phyloP scores from a whole-genome alignment of 495 filamentous ascomycete species.

The Rhypophila decipiens region DNA sequence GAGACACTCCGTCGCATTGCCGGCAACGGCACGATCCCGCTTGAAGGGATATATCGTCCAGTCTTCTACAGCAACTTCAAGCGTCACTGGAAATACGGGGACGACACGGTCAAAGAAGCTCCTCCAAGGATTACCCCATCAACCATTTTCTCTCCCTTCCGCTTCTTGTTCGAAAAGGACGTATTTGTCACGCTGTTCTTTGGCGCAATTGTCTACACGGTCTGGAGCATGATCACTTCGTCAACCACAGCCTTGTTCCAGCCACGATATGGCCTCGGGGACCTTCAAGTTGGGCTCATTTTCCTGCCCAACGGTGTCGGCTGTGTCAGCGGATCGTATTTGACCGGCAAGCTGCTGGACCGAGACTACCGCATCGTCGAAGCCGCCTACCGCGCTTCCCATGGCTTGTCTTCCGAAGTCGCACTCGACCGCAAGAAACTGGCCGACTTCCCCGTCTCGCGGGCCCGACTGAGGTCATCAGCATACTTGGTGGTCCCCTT shows the following conservation, averaged over 20 bases:
- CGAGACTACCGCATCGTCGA: slow-evolving; percentile 21
- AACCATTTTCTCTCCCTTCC: slow-evolving; percentile 49
- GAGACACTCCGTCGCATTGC: slow-evolving; percentile 62
- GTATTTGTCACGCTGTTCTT: slow-evolving; percentile 50
- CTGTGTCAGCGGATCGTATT: slow-evolving; percentile 16
- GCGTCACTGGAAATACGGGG: slow-evolving; percentile 7
- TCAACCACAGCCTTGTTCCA: slow-evolving; percentile 34
- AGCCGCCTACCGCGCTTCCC: slow-evolving; percentile 25
- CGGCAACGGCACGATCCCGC: slow-evolving; percentile 48
- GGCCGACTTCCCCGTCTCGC: slow-evolving; percentile 56
- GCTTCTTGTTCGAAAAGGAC: slow-evolving; percentile 56
- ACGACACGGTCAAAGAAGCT: slow-evolving; percentile 9
- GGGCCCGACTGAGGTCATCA: slow-evolving; percentile 42
- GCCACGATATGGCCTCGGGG: slow-evolving; percentile 37
- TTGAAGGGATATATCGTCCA: slow-evolving; percentile 25
- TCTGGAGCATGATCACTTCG: slow-evolving; percentile 27
- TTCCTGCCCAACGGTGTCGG: slow-evolving; percentile 26
- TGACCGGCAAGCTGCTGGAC: slow-evolving; percentile 20
- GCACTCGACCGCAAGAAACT: slow-evolving; percentile 45
- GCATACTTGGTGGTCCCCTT: slow-evolving; percentile 27
- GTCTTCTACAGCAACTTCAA: slow-evolving; percentile 42
- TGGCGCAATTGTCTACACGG: slow-evolving; percentile 28
- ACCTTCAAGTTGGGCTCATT: slow-evolving; percentile 44
- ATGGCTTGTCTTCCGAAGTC: slow-evolving; percentile 34
- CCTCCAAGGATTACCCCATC: slow-evolving; percentile 39